phyloP scores from a whole-genome alignment of 352 stramenopile genomes.

The Pythium vanterpoolii region DNA sequence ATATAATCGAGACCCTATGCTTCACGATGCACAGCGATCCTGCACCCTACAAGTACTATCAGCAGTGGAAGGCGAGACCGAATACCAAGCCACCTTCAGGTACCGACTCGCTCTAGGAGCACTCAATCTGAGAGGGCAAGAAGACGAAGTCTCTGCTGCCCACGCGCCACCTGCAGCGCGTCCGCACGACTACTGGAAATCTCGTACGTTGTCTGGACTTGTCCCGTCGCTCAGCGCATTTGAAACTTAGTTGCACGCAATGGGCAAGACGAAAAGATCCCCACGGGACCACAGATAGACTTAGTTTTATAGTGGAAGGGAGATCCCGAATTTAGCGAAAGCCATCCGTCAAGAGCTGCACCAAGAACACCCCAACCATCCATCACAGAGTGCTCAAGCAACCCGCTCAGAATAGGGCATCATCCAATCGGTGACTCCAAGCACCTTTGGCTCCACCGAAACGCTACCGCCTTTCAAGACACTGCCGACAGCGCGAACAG shows the following conservation, averaged over 20 bases:
- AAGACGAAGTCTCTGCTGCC: background rate
- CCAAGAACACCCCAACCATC: background rate
- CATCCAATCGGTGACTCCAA: background rate
- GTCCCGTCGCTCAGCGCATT: background rate
- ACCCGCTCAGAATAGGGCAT: background rate
- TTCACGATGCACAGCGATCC: background rate
- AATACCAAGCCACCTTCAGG: background rate
- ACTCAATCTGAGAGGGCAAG: background rate
- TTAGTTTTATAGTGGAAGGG: background rate
- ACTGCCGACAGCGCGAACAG: background rate
- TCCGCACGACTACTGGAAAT: background rate
- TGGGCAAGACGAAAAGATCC: background rate
- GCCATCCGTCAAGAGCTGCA: background rate
- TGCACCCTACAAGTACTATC: background rate
- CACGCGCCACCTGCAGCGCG: background rate
- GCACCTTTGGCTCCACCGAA: background rate
- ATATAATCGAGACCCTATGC: background rate
- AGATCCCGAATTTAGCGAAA: background rate
- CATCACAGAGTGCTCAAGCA: background rate
- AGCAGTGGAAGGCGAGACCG: background rate
- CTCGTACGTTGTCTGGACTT: background rate
- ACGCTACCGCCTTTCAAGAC: background rate
- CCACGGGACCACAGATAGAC: background rate
- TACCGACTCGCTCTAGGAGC: background rate
- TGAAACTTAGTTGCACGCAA: background rate